Evolutionary conservation across 192 early-diverging fungal genomes (phyloP), one percentile per base, ranked within the genome.

Genomic region (Phlyctochytrium planicorne): DNA sequence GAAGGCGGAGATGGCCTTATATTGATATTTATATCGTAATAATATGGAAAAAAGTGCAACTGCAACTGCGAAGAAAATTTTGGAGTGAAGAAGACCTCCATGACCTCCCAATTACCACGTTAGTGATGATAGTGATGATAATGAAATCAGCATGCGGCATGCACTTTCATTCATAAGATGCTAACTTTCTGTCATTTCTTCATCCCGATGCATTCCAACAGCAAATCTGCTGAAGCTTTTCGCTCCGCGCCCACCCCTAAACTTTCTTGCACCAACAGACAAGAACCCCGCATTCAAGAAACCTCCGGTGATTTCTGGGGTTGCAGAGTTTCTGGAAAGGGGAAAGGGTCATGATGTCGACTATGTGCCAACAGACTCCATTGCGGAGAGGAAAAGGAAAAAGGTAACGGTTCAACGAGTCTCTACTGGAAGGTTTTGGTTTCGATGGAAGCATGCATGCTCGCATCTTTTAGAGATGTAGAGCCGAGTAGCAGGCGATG

Each of bases 181-280:
- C 20, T 47, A 14, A 6, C 40, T 47, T 47, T 47, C 20, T 47
- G 20, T 14, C 6, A 47, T 47, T 6, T 20, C 6, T 47, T 20
- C 66, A 12, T 67, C 66, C 10, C 17, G 40, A 14, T 47, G 6
- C 20, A 20, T n/a, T 20, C 66, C 89, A 52, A 86, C 90, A 50
- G 88, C 90, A 1, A 84, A 91, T 57, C 78, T 95, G 30, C 71
- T 93, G 3, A 80, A 83, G 53, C 87, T 93, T 23, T 95, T 95
- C 79, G 86, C 88, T 23, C 91, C 93, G 27, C 82, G 93, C 37
- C 93, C 93, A 29, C 88, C 89, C 10, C 79, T 93, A n/a, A 75
- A 74, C 23, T 81, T 84, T 70, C 59, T 81, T 10, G 69, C 82
- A 31, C 90, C 93, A 29, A 63, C 91, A 55, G 91, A 93, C 72